Evolutionary conservation across 495 filamentous ascomycete species (phyloP).

Genomic region (Penicillium flavigenum): DNA sequence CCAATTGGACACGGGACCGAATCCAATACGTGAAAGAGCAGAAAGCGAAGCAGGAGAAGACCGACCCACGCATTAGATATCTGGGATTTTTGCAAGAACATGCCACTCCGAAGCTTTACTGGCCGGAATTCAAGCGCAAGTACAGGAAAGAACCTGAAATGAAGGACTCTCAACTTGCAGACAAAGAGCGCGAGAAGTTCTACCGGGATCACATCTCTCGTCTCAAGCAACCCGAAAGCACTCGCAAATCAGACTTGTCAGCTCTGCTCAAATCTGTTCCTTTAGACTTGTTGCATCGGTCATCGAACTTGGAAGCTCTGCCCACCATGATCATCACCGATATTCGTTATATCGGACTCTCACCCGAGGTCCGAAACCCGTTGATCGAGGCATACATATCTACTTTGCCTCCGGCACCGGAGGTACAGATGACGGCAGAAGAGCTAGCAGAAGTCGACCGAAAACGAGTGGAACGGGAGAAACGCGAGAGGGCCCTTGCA

Average conservation of each 20-base stretch:
- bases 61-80: slow-evolving; percentile 82
- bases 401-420: slow-evolving; percentile 65
- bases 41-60: slow-evolving; percentile 74
- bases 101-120: slow-evolving; percentile 88
- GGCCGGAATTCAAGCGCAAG: slow-evolving; percentile 94
- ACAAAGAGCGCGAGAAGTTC: slow-evolving; percentile 87
- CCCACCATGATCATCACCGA: slow-evolving; percentile 71
- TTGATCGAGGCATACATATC: slow-evolving; percentile 76
- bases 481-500: slow-evolving; percentile 71
- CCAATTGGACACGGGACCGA: slow-evolving; percentile 72
- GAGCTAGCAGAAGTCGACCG: slow-evolving; percentile 61
- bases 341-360: slow-evolving; percentile 76
- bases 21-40: slow-evolving; percentile 69
- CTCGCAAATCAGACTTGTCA: slow-evolving; percentile 75
- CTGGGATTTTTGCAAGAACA: slow-evolving; percentile 76
- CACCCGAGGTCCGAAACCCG: slow-evolving; percentile 64
- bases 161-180: slow-evolving; percentile 69
- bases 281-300: slow-evolving; percentile 62
- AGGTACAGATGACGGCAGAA: slow-evolving; percentile 49
- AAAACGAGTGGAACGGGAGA: slow-evolving; percentile 61
- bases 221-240: slow-evolving; percentile 71
- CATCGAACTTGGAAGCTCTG: slow-evolving; percentile 60
- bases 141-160: slow-evolving; percentile 78
- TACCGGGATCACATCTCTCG: slow-evolving; percentile 85
- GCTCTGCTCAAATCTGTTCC: slow-evolving; percentile 71